phyloP scores from a whole-genome alignment of 106 monocot genomes.

The Phalaenopsis equestris region DNA sequence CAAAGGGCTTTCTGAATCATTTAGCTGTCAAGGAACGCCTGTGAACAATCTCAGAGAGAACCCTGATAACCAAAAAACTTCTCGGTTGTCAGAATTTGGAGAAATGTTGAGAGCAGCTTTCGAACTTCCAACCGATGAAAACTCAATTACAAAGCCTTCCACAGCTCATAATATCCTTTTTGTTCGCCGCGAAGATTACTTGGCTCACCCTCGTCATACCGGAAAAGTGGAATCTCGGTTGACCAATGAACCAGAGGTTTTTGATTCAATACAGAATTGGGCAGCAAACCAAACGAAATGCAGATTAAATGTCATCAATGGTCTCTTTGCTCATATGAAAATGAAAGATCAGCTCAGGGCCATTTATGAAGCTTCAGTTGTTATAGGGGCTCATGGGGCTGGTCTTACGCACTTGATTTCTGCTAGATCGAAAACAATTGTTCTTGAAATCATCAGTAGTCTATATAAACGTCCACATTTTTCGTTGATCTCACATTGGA shows the following conservation, averaged over 20 bases:
- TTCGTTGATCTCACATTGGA: constrained; percentile 83
- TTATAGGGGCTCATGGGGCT: constrained; percentile 92
- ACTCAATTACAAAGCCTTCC: constrained; percentile 6
- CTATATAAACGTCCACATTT: constrained; percentile 77
- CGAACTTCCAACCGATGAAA: constrained; percentile 25
- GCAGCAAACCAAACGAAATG: constrained; percentile 43
- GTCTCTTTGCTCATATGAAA: constrained; percentile 85
- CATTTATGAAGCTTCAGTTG: constrained; percentile 71
- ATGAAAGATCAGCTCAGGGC: constrained; percentile 73
- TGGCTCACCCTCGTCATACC: constrained; percentile 85
- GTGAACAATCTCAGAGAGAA: constrained; percentile 30
- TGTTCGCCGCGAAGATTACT: constrained; percentile 85
- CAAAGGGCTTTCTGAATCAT: constrained; percentile 63
- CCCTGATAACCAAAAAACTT: constrained; percentile 49
- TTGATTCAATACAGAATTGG: constrained; percentile 56
- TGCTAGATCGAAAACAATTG: constrained; percentile 47
- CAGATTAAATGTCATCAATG: constrained; percentile 68
- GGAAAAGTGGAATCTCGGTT: constrained; percentile 79
- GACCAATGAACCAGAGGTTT: constrained; percentile 79
- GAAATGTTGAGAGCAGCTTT: constrained; percentile 79
- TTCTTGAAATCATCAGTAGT: constrained; percentile 90
- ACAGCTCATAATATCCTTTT: constrained; percentile 64
- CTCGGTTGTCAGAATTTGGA: constrained; percentile 78
- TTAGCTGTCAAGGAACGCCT: constrained; percentile 59
- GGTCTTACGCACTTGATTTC: constrained; percentile 83